A percentile compares a stretch with the other conserved stretches of the same genome.
Evolutionary conservation across 257 asterid species (phyloP).

Genomic region (Petunia axillaris): DNA sequence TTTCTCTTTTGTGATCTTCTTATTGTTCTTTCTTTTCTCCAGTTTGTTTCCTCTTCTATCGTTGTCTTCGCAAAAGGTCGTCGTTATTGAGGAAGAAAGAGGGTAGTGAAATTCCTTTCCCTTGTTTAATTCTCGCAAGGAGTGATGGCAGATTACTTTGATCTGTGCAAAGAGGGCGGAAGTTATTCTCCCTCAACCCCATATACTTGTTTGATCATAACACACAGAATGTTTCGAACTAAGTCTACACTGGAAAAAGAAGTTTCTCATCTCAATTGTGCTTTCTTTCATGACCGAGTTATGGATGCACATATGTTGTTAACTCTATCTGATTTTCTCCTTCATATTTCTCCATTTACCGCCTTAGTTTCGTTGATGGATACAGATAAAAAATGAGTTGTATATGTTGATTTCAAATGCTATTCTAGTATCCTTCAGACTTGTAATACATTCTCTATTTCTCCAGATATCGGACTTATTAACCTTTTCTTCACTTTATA

Average conservation of each 20-base stretch:
- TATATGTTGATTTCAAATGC: neutral
- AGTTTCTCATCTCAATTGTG: neutral
- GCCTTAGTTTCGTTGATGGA: neutral
- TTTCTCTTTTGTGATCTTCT: neutral
- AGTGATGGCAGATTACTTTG: neutral
- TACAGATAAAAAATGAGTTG: neutral
- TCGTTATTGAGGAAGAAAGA: neutral
- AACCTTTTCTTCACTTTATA: conserved; percentile 33
- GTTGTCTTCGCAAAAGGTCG: neutral
- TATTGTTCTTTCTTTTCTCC: neutral
- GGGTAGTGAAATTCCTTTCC: neutral
- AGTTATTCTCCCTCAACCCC: neutral
- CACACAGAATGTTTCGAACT: neutral
- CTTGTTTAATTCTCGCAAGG: conserved; percentile 7
- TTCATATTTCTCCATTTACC: conserved; percentile 17
- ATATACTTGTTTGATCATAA: conserved; percentile 10
- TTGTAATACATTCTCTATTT: neutral
- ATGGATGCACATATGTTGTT: neutral
- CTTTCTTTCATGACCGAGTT: conserved; percentile 1
- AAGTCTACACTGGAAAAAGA: neutral
- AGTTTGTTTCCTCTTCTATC: neutral
- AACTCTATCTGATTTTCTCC: neutral
- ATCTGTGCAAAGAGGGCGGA: conserved; percentile 15
- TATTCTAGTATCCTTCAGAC: conserved; percentile 15
- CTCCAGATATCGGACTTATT: conserved; percentile 16